These are phyloP conservation scores for Shiraia sp. DNA, from an alignment of 2,329 filamentous ascomycete genomes.

Conservation along the genomic window DNA sequence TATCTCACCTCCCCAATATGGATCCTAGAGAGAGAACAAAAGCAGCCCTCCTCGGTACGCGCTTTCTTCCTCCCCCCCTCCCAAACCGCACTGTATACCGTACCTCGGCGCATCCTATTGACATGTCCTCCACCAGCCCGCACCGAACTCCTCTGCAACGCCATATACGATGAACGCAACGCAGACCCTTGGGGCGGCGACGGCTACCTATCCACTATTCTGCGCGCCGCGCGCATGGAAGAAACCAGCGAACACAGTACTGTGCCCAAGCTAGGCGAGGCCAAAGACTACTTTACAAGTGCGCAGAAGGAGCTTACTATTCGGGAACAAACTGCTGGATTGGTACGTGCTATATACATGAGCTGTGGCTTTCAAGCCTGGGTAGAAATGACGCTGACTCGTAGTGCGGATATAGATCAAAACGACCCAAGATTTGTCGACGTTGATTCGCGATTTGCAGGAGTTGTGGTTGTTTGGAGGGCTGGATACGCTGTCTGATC, in stretches of 20 bases:
- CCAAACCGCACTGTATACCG: conserved; percentile 48
- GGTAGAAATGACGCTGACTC: too few species aligned
- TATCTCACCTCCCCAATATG: too few species aligned
- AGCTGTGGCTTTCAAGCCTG: too few species aligned
- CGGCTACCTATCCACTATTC: conserved; percentile 57
- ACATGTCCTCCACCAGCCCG: conserved; percentile 29
- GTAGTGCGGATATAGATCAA: conserved; percentile 49
- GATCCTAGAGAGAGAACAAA: too few species aligned
- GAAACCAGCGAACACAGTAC: conserved; percentile 29
- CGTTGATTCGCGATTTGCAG: conserved; percentile 64
- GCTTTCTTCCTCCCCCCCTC: conserved; percentile 35
- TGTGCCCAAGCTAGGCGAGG: conserved; percentile 19
- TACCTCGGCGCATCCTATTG: conserved; percentile 11
- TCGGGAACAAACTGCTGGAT: conserved; percentile 60
- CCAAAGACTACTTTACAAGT: conserved; percentile 57
- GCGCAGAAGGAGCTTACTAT: conserved; percentile 63
- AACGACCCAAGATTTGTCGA: conserved; percentile 64
- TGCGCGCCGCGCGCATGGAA: conserved; percentile 57
- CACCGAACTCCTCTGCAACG: conserved; percentile 46
- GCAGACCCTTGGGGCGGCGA: conserved; percentile 25
- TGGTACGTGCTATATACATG: too few species aligned
- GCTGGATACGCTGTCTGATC: conserved; percentile 57
- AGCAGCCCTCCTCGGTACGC: too few species aligned
- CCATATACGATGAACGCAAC: conserved; percentile 52
- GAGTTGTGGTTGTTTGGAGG: conserved; percentile 70